Conservation (phyloP, 192 early-diverging fungal species). For the Coemansia sp. region DNA sequence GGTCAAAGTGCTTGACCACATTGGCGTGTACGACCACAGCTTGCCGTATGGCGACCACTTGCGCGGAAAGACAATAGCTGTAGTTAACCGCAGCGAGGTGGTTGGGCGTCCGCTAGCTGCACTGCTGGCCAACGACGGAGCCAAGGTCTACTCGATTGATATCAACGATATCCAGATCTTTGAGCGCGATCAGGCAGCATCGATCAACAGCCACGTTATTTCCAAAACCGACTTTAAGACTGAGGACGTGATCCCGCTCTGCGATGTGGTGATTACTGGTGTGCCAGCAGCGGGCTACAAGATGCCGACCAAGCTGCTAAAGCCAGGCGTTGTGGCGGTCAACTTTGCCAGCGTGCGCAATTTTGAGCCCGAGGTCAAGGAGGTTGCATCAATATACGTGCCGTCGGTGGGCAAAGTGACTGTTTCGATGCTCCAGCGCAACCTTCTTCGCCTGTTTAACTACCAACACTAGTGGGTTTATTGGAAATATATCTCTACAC, state of each 20-base stretch:
- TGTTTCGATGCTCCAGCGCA: constrained; percentile 97
- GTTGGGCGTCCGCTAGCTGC: constrained; percentile 97
- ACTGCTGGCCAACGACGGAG: constrained; percentile 96
- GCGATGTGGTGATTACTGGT: constrained; percentile 97
- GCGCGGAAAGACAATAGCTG: constrained; percentile 86
- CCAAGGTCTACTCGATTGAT: constrained; percentile 95
- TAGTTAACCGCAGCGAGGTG: constrained; percentile 96
- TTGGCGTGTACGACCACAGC: constrained; percentile 88
- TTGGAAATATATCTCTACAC: not conserved
- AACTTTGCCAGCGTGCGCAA: constrained; percentile 98
- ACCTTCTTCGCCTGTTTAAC: constrained; percentile 84
- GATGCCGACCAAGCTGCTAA: constrained; percentile 78
- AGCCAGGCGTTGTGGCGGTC: constrained; percentile 96
- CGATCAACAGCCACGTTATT: constrained; percentile 67
- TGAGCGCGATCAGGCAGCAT: constrained; percentile 65
- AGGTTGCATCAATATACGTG: constrained; percentile 94
- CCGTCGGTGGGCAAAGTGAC: constrained; percentile 98
- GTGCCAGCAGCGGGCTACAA: constrained; percentile 89
- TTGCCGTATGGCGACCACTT: constrained; percentile 92
- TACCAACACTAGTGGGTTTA: constrained; percentile 54
- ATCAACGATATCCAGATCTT: constrained; percentile 83
- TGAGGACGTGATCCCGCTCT: constrained; percentile 79
- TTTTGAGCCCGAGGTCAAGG: constrained; percentile 90
- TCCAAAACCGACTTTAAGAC: constrained; percentile 67
- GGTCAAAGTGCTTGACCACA: constrained; percentile 94